A percentile compares a stretch with the other conserved stretches of the same genome.
phyloP scores from a whole-genome alignment of 2,329 filamentous ascomycete genomes.

The Cytospora chrysosperma region DNA sequence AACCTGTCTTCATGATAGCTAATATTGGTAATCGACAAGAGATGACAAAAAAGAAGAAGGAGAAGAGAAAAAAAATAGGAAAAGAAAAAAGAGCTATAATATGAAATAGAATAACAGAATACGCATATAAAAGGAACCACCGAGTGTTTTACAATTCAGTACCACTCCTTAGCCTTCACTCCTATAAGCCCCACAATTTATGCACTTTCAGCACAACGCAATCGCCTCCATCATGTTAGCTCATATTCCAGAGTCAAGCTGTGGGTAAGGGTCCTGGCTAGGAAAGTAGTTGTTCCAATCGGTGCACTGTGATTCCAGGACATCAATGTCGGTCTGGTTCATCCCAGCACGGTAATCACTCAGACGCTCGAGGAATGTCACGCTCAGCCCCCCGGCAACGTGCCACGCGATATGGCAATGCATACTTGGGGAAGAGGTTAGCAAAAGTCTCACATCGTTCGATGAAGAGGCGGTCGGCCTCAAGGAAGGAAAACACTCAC shows the following conservation, averaged over 20 bases:
- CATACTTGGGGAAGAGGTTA: neutral
- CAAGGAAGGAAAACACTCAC: conserved; percentile 2
- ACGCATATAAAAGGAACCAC: neutral
- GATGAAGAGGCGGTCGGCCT: no score
- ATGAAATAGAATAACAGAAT: neutral
- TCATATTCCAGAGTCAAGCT: conserved; percentile 22
- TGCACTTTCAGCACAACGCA: neutral
- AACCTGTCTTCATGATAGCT: no score
- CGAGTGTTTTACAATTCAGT: neutral
- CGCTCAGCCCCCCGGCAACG: conserved; percentile 16
- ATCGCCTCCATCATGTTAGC: neutral
- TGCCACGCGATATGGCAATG: conserved; percentile 26
- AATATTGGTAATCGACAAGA: no score
- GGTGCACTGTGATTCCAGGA: conserved; percentile 14
- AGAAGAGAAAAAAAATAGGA: no score
- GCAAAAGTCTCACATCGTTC: neutral
- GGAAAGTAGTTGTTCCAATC: conserved; percentile 21
- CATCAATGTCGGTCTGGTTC: conserved; percentile 8
- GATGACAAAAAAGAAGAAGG: no score
- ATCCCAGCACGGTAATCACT: conserved; percentile 13
- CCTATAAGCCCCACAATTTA: neutral
- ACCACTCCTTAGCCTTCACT: neutral
- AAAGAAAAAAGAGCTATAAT: no score
- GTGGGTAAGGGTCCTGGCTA: conserved; percentile 3
- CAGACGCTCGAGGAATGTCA: conserved; percentile 19